Base-by-base conservation (phyloP, 2,329 filamentous ascomycete genomes). In the Fusarium oxysporum region DNA sequence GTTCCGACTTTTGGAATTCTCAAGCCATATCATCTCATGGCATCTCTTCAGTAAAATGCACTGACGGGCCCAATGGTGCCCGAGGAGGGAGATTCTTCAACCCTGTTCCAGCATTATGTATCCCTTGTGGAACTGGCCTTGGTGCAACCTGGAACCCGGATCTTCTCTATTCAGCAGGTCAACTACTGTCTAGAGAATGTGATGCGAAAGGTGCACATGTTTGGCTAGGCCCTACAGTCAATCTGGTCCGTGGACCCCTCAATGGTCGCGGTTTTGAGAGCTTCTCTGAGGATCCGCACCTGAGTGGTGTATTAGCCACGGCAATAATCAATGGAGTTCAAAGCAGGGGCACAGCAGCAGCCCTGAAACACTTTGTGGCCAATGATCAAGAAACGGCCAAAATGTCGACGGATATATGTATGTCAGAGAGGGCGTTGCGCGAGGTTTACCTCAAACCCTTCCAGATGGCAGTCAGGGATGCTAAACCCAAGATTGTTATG, bases 391-490 rank as follows among this genome's bases (percentile, higher is more conserved):
- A 88, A 32, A 73, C 69, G 58, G 84, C 85, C 62, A 84, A 86
- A n/a, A 84, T 85, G 70, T 82, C 81, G 0, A 82, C 85, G 30
- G 81, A 87, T 77, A 83, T 84, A 32, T 77, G 85, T 25, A 82
- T 88, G 50, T 81, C 84, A 3, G 84, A 90, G 64, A 83, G 89
- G 54, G 87, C 89, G 2, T 78, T 91, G 62, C 83, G 90, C 23
- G 90, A 92, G 76, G 88, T 92, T 21, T 92, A 92, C 71, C 82
- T 92, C 7, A 83, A 88, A 77, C 90, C 90, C 0, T 92, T 92
- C 69, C 88, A 91, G 77, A 85, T 91, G 65, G 88, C 88, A 0
- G 82, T 91, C 64, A 82, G 86, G 23, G 85, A 90, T 32, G 86
- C 86, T 13, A 85, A 87, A 33, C 86, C 87, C 6, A 85, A 85